Base-by-base conservation (phyloP, 1,139 yeast species). In the Sugiyamaella novakii region DNA sequence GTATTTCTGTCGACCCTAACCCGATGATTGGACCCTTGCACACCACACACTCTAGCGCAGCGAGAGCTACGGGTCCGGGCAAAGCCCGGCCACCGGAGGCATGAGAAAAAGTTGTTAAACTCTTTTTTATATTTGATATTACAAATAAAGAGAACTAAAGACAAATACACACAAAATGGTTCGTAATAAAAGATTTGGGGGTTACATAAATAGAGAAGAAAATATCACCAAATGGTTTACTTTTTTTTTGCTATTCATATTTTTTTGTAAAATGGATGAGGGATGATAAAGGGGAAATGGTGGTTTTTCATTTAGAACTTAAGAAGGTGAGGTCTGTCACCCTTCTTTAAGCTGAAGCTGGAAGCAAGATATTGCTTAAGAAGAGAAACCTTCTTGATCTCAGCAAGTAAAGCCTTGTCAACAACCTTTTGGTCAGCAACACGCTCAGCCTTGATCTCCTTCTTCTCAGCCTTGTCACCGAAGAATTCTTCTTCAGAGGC, bases 281-380 rank as follows among this genome's bases (percentile, higher is more conserved):
- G n/a, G 17, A 19, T 24, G 18, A 12, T n/a, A 12, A 11, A 40
- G 14, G 44, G 7, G 30, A 29, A 19, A 19, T 8, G 22, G 14
- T 8, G 14, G 29, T 6, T 31, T 6, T 25, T 37, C 36, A 39
- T 46, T 85, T 88, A 92, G 78, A 92, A 92, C 82, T 87, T 88
- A 85, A 92, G 89, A 76, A 87, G 86, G 79, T 92, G 98, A 72
- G 98, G 99, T 78, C 81, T 89, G 83, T 92, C 98, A 78, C 98
- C 98, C 79, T 81, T 84, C 88, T 89, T 91, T 78, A 94, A 85
- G 68, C 96, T 85, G 92, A 92, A 92, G 66, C 96, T 80, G 70
- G 97, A 77, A 67, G 96, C 86, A 76, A 92, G 85, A 87, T 92
- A 92, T 80, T 91, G 96, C 80, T 89, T 87, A 77, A 92, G 87